Base-by-base conservation (phyloP, 148 eudicot species). In the Rhododendron ovatum region DNA sequence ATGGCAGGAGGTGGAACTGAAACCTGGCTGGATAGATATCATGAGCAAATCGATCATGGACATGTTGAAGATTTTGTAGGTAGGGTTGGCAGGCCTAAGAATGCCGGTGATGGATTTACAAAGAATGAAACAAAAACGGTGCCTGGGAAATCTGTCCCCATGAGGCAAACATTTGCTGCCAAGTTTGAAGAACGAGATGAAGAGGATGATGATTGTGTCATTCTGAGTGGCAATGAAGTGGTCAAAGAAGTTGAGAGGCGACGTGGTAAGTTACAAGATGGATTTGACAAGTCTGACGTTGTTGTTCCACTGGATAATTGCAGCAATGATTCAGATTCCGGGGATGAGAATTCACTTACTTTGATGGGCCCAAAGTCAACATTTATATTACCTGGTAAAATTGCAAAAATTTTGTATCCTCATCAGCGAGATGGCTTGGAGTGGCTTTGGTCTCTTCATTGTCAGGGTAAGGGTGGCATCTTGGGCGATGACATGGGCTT, bases 401-500 rank as follows among this genome's bases (percentile, higher is more conserved):
- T 95, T 89, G 95, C 92, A 53, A 91, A 92, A 48, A 94, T 95
- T 95, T 69, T 98, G 84, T 98, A 92, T 88, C 98, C 98, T 79
- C 99, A 98, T 89, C 99, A 98, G 84, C 94, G 98, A 84, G 98
- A 98, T 18, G 99, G 99, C 13, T 86, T 98, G 89, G 94, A 88
- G 92, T 98, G 99, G 99, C 96, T 98, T 43, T 98, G 99, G 99
- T 93, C 98, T 86, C 95, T 98, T 89, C 98, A 98, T 87, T 94
- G 93, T 80, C 92, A 93, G 89, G 95, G 96, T 45, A 95, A 98
- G 90, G 98, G 98, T 81, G 99, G 99, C 61, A 94, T 98, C 69
- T 90, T 98, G 89, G 99, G 99, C 5, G 99, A 98, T 88, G 99
- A 98, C 83, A 98, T 98, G 99, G 99, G 99, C 4, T 88, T 98